Evolutionary conservation across 2,329 filamentous ascomycete species (phyloP).

Genomic region (Scortechinia acanthostroma): DNA sequence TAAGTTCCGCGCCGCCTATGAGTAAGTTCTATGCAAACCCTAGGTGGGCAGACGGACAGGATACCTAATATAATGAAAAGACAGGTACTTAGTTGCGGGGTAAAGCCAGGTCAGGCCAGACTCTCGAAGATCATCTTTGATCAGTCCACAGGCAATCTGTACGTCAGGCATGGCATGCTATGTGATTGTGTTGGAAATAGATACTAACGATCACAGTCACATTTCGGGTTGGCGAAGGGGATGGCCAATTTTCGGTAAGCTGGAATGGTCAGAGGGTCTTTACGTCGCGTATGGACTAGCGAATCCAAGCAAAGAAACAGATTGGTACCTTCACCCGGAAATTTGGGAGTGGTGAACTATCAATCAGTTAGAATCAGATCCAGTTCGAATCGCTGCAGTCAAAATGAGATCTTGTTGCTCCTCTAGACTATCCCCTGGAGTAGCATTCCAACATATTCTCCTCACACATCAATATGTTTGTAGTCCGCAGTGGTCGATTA

Average conservation of each 20-base stretch:
- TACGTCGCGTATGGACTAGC: neutral
- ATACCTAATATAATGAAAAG: neutral
- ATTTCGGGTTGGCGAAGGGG: neutral
- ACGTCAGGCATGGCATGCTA: too few species aligned
- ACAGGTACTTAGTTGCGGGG: neutral
- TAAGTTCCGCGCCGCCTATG: neutral
- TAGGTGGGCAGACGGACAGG: neutral
- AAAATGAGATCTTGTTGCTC: too few species aligned
- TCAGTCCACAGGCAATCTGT: neutral
- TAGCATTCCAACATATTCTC: too few species aligned
- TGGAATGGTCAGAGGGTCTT: neutral
- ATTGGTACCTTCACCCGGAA: neutral
- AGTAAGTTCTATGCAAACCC: neutral
- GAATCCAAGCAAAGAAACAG: neutral
- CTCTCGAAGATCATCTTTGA: neutral
- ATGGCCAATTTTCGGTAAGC: neutral
- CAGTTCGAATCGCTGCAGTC: neutral
- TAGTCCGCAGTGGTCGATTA: too few species aligned
- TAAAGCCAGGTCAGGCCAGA: neutral
- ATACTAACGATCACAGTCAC: neutral
- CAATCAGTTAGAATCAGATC: neutral
- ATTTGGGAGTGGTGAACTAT: neutral
- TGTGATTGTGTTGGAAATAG: neutral
- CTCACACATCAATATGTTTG: too few species aligned
- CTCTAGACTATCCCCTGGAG: too few species aligned